These are phyloP conservation scores for Trichoderma semiorbis DNA, from an alignment of 2,329 filamentous ascomycete genomes.

Conservation along the genomic window DNA sequence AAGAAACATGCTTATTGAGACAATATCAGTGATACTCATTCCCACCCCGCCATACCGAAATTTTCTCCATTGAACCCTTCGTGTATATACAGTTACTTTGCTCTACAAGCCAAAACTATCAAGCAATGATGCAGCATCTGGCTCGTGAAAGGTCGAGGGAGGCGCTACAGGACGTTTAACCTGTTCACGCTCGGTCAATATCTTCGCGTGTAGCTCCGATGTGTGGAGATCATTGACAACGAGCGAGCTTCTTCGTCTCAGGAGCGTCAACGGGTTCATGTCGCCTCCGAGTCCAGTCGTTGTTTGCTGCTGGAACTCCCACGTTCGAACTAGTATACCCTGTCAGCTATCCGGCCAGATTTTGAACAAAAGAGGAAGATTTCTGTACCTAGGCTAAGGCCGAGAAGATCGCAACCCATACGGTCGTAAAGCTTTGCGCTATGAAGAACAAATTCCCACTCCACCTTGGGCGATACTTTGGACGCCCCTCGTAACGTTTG, in stretches of 20 bases:
- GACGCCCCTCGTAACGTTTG: conserved; percentile 84
- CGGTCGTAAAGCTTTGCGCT: conserved; percentile 80
- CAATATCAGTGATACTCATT: background rate
- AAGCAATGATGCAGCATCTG: conserved; percentile 81
- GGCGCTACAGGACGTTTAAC: conserved; percentile 49
- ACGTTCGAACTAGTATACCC: conserved; percentile 60
- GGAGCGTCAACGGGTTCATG: conserved; percentile 63
- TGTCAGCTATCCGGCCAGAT: background rate
- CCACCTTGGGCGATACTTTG: conserved; percentile 71
- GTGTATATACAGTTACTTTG: background rate
- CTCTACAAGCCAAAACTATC: conserved; percentile 86
- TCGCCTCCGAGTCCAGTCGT: conserved; percentile 41
- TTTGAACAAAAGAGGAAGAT: conserved; percentile 17
- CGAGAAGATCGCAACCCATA: conserved; percentile 91
- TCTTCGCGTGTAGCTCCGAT: background rate
- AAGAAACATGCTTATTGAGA: background rate
- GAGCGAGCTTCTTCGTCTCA: conserved; percentile 69
- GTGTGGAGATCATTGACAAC: conserved; percentile 72
- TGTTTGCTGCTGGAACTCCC: conserved; percentile 68
- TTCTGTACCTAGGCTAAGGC: conserved; percentile 70
- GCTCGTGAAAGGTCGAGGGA: conserved; percentile 83
- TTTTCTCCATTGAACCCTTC: background rate
- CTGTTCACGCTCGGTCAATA: conserved; percentile 31
- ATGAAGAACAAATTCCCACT: conserved; percentile 87
- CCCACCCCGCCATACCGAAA: background rate